Percentiles rank a stretch among this genome's conserved stretches.
Evolutionary conservation across 225 moss, liverwort and hornwort genomes (phyloP).

Genomic region (Lunularia cruciata): DNA sequence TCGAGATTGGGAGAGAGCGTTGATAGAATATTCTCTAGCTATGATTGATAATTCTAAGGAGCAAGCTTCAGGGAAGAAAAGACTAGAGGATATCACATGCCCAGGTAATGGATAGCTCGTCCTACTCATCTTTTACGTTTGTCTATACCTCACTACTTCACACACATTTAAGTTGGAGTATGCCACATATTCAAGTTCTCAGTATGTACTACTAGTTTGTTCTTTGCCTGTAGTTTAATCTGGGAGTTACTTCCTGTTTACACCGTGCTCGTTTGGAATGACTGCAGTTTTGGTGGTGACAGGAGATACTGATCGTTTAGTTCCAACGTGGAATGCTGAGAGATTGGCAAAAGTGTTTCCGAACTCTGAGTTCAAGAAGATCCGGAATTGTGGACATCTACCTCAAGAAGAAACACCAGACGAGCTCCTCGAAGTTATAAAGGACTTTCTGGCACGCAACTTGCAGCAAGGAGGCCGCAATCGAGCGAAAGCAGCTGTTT

Average conservation of each 20-base stretch:
- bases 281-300: slow-evolving; percentile 56
- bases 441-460: slow-evolving; percentile 53
- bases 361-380: slow-evolving; percentile 64
- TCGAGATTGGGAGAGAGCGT: slow-evolving; percentile 87
- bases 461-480: background rate
- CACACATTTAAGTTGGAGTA: too few species aligned
- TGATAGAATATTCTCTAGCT: slow-evolving; percentile 81
- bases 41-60: slow-evolving; percentile 49
- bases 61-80: slow-evolving; percentile 36
- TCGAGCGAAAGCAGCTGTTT: background rate
- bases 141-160: too few species aligned
- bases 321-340: slow-evolving; percentile 80
- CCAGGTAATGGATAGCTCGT: slow-evolving; percentile 44
- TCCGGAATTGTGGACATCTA: slow-evolving; percentile 80
- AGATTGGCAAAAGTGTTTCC: slow-evolving; percentile 70
- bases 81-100: slow-evolving; percentile 53
- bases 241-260: background rate
- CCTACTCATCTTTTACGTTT: too few species aligned
- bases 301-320: slow-evolving; percentile 78
- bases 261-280: background rate
- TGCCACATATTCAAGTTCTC: too few species aligned
- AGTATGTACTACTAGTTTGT: too few species aligned
- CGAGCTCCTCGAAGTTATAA: slow-evolving; percentile 57
- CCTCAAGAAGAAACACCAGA: slow-evolving; percentile 92
- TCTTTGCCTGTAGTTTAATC: background rate